phyloP scores from a whole-genome alignment of 2,329 filamentous ascomycete genomes.

The Grosmannia serpens region DNA sequence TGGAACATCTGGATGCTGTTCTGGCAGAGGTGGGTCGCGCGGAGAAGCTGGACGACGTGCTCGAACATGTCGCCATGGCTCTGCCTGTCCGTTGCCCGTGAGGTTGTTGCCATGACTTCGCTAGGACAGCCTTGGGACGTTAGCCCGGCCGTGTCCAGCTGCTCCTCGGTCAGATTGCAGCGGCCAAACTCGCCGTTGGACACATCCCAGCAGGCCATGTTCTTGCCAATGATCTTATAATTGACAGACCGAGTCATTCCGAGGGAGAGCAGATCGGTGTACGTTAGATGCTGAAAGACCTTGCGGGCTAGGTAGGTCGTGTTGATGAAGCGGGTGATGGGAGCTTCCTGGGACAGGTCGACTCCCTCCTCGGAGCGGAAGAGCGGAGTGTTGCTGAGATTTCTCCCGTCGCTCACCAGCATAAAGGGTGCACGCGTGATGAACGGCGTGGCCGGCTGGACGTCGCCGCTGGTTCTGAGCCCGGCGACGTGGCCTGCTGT shows the following conservation, averaged over 20 bases:
- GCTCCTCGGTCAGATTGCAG: not conserved
- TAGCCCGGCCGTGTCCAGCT: not conserved
- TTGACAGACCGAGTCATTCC: not conserved
- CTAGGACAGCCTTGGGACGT: not conserved
- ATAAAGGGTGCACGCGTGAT: not conserved
- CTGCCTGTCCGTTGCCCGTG: not conserved
- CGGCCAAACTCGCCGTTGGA: not conserved
- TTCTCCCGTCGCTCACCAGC: not conserved
- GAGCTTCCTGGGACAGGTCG: not conserved
- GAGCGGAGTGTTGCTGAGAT: not conserved
- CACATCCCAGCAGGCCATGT: constrained; percentile 1
- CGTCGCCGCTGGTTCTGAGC: not conserved
- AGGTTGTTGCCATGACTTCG: not conserved
- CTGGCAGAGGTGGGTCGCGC: not conserved
- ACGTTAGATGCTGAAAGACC: not conserved
- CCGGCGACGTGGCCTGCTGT: not conserved
- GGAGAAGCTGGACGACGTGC: not conserved
- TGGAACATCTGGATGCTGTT: not conserved
- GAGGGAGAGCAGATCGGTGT: not conserved
- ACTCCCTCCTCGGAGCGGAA: not conserved
- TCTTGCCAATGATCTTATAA: not conserved
- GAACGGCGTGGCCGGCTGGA: not conserved
- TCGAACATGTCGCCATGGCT: not conserved
- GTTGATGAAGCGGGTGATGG: not conserved
- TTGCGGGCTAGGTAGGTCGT: not conserved